Evolutionary conservation across 106 monocot genomes (phyloP).

Genomic region (Cymbidium sinense): DNA sequence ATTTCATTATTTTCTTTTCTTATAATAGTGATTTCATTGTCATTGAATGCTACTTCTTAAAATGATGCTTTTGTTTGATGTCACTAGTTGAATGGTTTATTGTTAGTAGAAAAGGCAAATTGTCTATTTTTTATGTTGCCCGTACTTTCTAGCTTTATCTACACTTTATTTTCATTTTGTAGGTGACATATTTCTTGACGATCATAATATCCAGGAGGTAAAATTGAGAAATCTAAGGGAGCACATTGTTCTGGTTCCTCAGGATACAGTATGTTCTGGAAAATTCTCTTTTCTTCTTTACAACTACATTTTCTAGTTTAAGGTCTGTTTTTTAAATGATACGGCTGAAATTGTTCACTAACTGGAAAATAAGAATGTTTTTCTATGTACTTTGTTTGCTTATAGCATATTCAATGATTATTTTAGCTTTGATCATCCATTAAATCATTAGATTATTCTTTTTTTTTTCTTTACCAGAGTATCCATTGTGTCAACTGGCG

Average conservation of each 20-base stretch:
- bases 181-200: constrained; percentile 69
- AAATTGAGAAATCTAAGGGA: constrained; percentile 50
- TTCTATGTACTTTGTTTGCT: no score
- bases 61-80: background rate
- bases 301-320: background rate
- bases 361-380: no score
- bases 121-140: background rate
- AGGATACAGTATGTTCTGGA: constrained; percentile 59
- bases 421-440: no score
- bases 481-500: no score
- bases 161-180: background rate
- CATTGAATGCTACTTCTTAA: background rate
- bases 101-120: background rate
- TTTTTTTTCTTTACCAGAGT: no score
- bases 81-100: background rate
- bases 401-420: no score
- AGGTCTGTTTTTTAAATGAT: background rate
- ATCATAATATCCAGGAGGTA: constrained; percentile 52
- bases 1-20: background rate
- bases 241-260: constrained; percentile 68
- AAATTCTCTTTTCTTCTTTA: constrained; percentile 4
- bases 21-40: background rate
- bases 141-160: background rate
- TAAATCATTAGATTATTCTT: no score
- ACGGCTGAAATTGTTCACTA: no score